Percentiles rank a stretch among this genome's conserved stretches.
Evolutionary conservation across 495 filamentous ascomycete genomes (phyloP).

Genomic region (Penicillium silybi): DNA sequence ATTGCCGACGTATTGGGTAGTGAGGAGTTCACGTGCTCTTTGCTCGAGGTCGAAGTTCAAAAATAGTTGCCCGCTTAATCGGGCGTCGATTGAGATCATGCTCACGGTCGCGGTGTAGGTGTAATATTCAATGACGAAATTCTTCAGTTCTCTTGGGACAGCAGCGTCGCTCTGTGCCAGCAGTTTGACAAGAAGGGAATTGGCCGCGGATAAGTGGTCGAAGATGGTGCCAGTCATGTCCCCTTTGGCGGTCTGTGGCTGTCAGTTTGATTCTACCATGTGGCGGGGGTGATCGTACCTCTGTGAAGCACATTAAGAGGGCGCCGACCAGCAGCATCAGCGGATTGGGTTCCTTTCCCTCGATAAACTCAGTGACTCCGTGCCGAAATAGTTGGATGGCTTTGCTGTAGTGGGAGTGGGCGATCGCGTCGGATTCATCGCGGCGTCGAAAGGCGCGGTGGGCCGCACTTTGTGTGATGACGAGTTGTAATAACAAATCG

Average conservation of each 20-base stretch:
- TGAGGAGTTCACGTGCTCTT: constrained; percentile 27
- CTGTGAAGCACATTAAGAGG: constrained; percentile 38
- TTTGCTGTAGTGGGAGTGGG: constrained; percentile 34
- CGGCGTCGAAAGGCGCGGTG: constrained; percentile 34
- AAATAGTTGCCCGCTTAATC: constrained; percentile 30
- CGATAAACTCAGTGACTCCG: constrained; percentile 33
- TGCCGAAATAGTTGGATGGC: constrained; percentile 31
- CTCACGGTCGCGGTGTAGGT: constrained; percentile 40
- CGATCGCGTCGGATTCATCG: constrained; percentile 33
- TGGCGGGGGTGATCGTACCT: constrained; percentile 21
- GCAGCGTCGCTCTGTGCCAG: constrained; percentile 30
- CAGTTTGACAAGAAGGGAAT: constrained; percentile 30
- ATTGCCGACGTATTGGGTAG: constrained; percentile 32
- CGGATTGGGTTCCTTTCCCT: constrained; percentile 35
- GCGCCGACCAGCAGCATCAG: constrained; percentile 35
- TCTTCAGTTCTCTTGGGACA: constrained; percentile 33
- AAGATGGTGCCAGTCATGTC: constrained; percentile 39
- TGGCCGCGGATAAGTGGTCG: constrained; percentile 34
- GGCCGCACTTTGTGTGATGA: constrained; percentile 36
- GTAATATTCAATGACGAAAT: constrained; percentile 40
- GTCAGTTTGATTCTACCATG: constrained; percentile 1
- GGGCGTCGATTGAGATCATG: constrained; percentile 40
- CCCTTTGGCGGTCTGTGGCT: constrained; percentile 32
- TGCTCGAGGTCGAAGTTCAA: constrained; percentile 37
- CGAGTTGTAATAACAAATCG: constrained; percentile 33